Evolutionary conservation across 2,329 filamentous ascomycete genomes (phyloP), one percentile per base, ranked within the genome.

Genomic region (Daldinia eschscholtzii): DNA sequence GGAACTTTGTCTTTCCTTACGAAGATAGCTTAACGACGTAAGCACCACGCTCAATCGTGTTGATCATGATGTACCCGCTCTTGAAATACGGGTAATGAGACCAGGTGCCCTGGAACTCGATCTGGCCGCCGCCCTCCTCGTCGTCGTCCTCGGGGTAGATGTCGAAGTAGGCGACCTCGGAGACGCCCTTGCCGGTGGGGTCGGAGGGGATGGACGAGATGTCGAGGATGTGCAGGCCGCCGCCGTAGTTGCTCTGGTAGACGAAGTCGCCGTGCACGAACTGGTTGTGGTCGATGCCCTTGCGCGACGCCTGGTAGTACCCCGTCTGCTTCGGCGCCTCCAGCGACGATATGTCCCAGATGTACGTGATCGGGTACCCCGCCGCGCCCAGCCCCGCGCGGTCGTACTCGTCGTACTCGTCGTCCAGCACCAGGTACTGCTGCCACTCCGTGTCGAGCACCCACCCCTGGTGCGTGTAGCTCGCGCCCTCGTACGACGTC

Each of bases 391-490:
- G 76, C 13, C 80, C 81, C 7, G 78, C 77, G 15, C 70, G 64
- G 53, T 83, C 79, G 46, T 78, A 74, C 77, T 86, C 84, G 72
- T 86, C 83, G 57, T 82, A 80, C 70, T 85, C 83, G 71, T 85
- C 83, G 73, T 85, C 83, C n/a, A 84, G 76, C 15, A 85, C 77
- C 15, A 85, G 79, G 73, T 72, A 78, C 66, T 76, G 65, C 66
- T 77, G 75, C 61, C 65, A 80, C 67, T 80, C 74, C 20, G 75
- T 73, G 72, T 85, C 81, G 56, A 85, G 80, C 7, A 87, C 76
- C 77, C 81, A 83, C 41, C 86, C 86, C 74, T 88, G 86, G 76
- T 88, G 86, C 3, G 84, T 86, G 79, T 88, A 87, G 23, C 82
- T 75, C 13, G 84, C 84, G 61, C 86, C 86, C 20, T 83, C 81